These are phyloP conservation scores for Agrocybe chaxingu DNA, from an alignment of 768 basidiomycete genomes.

Conservation along the genomic window DNA sequence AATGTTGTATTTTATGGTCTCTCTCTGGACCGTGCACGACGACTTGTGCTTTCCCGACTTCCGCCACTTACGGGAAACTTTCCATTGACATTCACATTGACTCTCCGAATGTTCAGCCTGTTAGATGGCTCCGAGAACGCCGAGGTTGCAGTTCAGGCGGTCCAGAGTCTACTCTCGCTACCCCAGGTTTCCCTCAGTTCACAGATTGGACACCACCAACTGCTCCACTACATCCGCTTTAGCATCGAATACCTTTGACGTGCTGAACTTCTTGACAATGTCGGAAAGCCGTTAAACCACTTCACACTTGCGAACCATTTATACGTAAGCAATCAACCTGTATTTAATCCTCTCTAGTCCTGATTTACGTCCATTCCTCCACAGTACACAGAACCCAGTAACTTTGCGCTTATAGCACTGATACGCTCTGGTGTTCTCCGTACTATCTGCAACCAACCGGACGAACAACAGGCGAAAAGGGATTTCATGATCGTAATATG, in stretches of 20 bases:
- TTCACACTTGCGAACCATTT: constrained; percentile 52
- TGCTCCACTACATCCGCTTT: constrained; percentile 66
- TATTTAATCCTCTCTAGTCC: not conserved
- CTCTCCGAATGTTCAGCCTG: constrained; percentile 62
- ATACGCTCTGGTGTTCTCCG: constrained; percentile 59
- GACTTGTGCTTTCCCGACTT: constrained; percentile 59
- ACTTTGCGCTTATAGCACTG: constrained; percentile 60
- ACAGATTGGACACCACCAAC: constrained; percentile 49
- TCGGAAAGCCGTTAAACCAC: constrained; percentile 57
- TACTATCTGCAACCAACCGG: constrained; percentile 43
- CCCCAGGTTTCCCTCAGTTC: constrained; percentile 60
- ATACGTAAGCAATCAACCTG: constrained; percentile 29
- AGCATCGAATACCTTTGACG: constrained; percentile 69
- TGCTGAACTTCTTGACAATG: constrained; percentile 45
- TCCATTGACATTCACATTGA: constrained; percentile 64
- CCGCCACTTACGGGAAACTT: constrained; percentile 63
- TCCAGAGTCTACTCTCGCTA: constrained; percentile 51
- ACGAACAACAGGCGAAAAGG: constrained; percentile 37
- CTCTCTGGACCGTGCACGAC: constrained; percentile 58
- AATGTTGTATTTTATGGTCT: constrained; percentile 74
- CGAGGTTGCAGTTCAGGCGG: constrained; percentile 41
- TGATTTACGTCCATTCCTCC: constrained; percentile 1
- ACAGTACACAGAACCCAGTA: constrained; percentile 65
- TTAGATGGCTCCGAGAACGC: constrained; percentile 58
- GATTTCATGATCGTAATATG: constrained; percentile 54